These are phyloP conservation scores for Ceratobasidium sp. DNA, from an alignment of 1,284 basidiomycete species.

Conservation along the genomic window DNA sequence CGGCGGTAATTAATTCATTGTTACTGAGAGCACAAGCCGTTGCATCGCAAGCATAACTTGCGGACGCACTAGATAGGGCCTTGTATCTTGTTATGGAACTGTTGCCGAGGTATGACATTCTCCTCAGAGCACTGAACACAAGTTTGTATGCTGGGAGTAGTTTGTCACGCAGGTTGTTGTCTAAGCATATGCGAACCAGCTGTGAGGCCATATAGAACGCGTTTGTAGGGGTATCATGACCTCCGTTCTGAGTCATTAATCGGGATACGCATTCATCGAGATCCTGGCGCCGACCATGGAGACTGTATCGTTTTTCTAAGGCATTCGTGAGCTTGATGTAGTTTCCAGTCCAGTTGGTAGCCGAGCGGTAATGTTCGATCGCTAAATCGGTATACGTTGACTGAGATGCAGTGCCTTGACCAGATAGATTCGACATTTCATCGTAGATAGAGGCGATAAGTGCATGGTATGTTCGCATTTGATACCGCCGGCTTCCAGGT, in stretches of 20 bases:
- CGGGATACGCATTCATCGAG: slow-evolving; percentile 15
- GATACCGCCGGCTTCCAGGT: neutral
- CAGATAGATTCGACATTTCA: neutral
- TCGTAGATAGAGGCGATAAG: neutral
- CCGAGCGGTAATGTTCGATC: slow-evolving; percentile 4
- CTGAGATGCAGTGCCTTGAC: neutral
- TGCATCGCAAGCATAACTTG: slow-evolving; percentile 8
- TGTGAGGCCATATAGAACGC: neutral
- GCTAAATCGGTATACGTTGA: neutral
- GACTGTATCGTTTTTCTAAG: slow-evolving; percentile 10
- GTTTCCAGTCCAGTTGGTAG: neutral
- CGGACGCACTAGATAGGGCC: neutral
- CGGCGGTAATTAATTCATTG: neutral
- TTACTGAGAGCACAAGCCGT: slow-evolving; percentile 11
- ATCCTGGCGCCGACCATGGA: neutral
- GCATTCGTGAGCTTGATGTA: neutral
- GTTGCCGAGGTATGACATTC: neutral
- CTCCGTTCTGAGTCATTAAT: neutral
- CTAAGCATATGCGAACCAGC: slow-evolving; percentile 7
- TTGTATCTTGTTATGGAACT: neutral
- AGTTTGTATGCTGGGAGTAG: neutral
- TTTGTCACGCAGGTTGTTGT: neutral
- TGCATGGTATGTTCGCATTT: neutral
- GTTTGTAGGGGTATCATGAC: neutral
- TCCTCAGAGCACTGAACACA: neutral